Evolutionary conservation across 148 eudicot species (phyloP).

Genomic region (Vaccinium macrocarpon): DNA sequence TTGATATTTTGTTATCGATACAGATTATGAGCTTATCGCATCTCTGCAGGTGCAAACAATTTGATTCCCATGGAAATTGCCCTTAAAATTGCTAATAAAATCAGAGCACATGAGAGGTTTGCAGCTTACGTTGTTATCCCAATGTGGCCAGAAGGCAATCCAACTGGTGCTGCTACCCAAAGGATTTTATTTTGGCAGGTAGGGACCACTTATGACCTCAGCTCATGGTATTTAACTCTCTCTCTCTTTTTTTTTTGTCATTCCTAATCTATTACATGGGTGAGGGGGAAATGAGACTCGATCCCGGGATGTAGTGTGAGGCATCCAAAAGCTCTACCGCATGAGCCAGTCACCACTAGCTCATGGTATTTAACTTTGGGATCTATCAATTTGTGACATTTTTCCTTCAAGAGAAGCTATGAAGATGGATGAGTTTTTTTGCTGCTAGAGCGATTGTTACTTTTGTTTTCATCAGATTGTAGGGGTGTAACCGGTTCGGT

Average conservation of each 20-base stretch:
- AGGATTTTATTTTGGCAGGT: constrained; percentile 97
- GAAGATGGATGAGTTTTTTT: background rate
- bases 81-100: constrained; percentile 75
- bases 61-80: constrained; percentile 95
- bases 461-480: constrained; percentile 5
- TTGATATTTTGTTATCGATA: background rate
- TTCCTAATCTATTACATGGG: no score
- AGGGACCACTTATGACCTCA: background rate
- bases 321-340: no score
- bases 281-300: no score
- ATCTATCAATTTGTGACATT: background rate
- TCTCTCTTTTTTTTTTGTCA: no score
- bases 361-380: background rate
- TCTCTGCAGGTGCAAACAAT: constrained; percentile 80
- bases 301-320: no score
- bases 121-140: constrained; percentile 88
- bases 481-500: no score
- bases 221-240: background rate
- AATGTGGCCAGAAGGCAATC: constrained; percentile 99
- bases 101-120: constrained; percentile 83
- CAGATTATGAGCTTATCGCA: background rate
- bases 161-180: constrained; percentile 79
- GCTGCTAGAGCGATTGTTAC: background rate
- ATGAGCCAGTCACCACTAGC: background rate
- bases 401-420: background rate